Evolutionary conservation across 2,329 filamentous ascomycete species (phyloP).

Genomic region (Mariannaea sp.): DNA sequence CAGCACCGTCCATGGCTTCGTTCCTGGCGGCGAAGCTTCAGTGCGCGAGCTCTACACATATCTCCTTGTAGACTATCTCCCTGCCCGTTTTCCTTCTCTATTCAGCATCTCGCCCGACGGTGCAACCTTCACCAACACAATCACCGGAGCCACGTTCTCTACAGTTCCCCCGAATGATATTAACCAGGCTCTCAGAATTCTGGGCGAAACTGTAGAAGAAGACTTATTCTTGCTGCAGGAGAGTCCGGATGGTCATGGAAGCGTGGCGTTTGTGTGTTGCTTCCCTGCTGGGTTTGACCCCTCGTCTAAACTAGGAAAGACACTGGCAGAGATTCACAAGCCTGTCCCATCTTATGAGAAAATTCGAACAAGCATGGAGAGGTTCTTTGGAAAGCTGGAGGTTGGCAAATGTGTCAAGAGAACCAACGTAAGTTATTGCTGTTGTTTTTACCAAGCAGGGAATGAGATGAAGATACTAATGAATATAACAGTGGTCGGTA

Average conservation of each 20-base stretch:
- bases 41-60: conserved; percentile 56
- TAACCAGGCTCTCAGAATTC: conserved; percentile 43
- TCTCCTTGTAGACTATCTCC: conserved; percentile 53
- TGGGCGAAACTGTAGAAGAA: conserved; percentile 60
- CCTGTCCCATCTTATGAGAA: conserved; percentile 58
- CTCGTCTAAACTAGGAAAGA: conserved; percentile 51
- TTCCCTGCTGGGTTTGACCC: conserved; percentile 56
- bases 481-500: conserved; percentile 26
- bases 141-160: conserved; percentile 42
- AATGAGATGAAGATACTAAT: background rate
- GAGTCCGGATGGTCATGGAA: conserved; percentile 48
- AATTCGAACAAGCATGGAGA: conserved; percentile 58
- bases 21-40: conserved; percentile 46
- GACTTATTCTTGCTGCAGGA: conserved; percentile 57
- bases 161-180: conserved; percentile 38
- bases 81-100: conserved; percentile 53
- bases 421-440: conserved; percentile 48
- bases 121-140: conserved; percentile 44
- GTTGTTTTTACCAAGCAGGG: background rate
- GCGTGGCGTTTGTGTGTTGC: conserved; percentile 55
- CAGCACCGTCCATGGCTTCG: conserved; percentile 48
- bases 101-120: conserved; percentile 47
- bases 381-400: conserved; percentile 48
- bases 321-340: conserved; percentile 53
- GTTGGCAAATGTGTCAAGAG: conserved; percentile 55